These are phyloP conservation scores for Asclepias syriaca DNA, from an alignment of 257 asterid species.

Conservation along the genomic window DNA sequence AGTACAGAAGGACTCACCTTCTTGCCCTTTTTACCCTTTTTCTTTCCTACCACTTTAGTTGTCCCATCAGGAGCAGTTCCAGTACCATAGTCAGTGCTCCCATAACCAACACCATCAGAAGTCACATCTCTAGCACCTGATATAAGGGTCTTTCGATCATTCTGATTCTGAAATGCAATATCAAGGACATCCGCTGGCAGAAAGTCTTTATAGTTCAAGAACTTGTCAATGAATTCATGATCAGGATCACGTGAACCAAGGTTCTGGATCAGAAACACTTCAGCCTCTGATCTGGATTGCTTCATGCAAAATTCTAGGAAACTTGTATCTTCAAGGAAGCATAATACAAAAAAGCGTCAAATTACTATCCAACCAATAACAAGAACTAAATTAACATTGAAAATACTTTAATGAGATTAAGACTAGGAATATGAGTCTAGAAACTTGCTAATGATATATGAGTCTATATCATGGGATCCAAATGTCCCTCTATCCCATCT, in stretches of 20 bases:
- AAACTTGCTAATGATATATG: not conserved
- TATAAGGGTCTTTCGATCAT: conserved; percentile 33
- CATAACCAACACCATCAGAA: conserved; percentile 32
- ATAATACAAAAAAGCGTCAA: not conserved
- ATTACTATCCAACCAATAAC: not conserved
- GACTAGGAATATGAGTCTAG: conserved; percentile 3
- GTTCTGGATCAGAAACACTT: conserved; percentile 68
- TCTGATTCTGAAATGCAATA: conserved; percentile 55
- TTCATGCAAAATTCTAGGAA: conserved; percentile 75
- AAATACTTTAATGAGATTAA: not conserved
- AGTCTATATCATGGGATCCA: not conserved
- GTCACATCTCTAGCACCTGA: conserved; percentile 29
- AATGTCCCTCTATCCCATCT: not conserved
- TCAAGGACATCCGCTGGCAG: conserved; percentile 73
- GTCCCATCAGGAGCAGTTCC: conserved; percentile 35
- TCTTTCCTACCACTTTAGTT: conserved; percentile 59
- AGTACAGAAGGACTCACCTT: conserved; percentile 71
- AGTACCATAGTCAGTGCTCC: conserved; percentile 25
- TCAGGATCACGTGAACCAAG: conserved; percentile 76
- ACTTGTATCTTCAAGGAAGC: conserved; percentile 59
- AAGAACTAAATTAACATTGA: not conserved
- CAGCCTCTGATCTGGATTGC: conserved; percentile 83
- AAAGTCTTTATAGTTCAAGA: conserved; percentile 77
- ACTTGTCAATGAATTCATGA: conserved; percentile 83
- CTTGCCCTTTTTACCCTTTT: conserved; percentile 80